Evolutionary conservation across 148 eudicot species (phyloP).

Genomic region (Polygonum aviculare): DNA sequence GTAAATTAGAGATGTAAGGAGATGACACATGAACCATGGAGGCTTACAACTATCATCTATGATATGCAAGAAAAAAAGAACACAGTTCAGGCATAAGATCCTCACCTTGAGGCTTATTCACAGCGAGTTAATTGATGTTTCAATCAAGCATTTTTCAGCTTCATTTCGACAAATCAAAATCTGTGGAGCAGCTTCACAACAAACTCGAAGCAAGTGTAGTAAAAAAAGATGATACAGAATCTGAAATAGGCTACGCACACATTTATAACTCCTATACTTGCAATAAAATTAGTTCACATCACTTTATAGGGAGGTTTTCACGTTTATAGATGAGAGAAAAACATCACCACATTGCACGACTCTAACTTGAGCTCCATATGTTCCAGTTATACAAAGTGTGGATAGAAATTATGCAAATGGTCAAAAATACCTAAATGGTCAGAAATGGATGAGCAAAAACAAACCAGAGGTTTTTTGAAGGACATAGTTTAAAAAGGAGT

Average conservation of each 20-base stretch:
- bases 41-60: background rate
- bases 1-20: background rate
- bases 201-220: slow-evolving; percentile 2
- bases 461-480: background rate
- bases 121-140: slow-evolving; percentile 86
- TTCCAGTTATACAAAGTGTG: background rate
- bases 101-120: slow-evolving; percentile 98
- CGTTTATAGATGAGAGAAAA: background rate
- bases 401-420: background rate
- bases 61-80: background rate
- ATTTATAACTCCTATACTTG: background rate
- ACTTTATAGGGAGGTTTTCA: background rate
- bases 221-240: background rate
- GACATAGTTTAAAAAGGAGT: background rate
- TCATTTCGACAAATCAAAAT: slow-evolving; percentile 89
- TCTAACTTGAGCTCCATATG: background rate
- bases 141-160: slow-evolving; percentile 94
- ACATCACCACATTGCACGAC: background rate
- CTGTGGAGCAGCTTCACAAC: slow-evolving; percentile 22
- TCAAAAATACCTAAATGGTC: slow-evolving; percentile 37
- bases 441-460: background rate
- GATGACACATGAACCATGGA: background rate
- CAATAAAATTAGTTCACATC: background rate
- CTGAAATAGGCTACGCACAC: background rate
- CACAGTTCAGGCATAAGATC: background rate